These are phyloP conservation scores for Avena insularis DNA, from an alignment of 176 grass and related monocot genomes.

Conservation along the genomic window DNA sequence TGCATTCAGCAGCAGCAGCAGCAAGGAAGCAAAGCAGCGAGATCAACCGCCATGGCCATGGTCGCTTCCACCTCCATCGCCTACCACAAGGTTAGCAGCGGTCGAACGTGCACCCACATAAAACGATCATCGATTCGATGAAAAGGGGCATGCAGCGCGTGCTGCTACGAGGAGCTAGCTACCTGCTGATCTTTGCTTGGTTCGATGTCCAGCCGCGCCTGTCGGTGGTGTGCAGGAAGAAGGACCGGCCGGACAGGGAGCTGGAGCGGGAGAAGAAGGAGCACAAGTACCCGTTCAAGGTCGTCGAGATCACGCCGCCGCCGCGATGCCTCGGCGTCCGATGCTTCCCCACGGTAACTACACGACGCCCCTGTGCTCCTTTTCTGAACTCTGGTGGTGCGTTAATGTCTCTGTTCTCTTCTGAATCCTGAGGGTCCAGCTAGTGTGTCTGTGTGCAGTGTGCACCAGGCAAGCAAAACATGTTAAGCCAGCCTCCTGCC, in stretches of 20 bases:
- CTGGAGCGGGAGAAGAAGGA: conserved; percentile 59
- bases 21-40: background rate
- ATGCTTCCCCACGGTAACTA: conserved; percentile 83
- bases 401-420: background rate
- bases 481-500: no score
- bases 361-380: background rate
- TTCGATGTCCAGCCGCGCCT: conserved; percentile 49
- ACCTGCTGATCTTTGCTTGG: background rate
- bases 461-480: background rate
- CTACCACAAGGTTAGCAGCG: conserved; percentile 56
- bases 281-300: conserved; percentile 78
- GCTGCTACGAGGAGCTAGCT: background rate
- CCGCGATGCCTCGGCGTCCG: conserved; percentile 86
- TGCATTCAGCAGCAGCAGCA: conserved; percentile 23
- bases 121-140: no score
- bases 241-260: conserved; percentile 59
- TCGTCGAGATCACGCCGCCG: conserved; percentile 92
- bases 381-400: background rate
- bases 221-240: conserved; percentile 81
- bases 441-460: background rate
- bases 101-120: background rate
- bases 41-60: conserved; percentile 64
- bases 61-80: conserved; percentile 59
- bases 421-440: background rate
- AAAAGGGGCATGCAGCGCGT: background rate